Evolutionary conservation across 805 yeast species (phyloP).

Genomic region (Zygosaccharomyces pseudorouxii): DNA sequence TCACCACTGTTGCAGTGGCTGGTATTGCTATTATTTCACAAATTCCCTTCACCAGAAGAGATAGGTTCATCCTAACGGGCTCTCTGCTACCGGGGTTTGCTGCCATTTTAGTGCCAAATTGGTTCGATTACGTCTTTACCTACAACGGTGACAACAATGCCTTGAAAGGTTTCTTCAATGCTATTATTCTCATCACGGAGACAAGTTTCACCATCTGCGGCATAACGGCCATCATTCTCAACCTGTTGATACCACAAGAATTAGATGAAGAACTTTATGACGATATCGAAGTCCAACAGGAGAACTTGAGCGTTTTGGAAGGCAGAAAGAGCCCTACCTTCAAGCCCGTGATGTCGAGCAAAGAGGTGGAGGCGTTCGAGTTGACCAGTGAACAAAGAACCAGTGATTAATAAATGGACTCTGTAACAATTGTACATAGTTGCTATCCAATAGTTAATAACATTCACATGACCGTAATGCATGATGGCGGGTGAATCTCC

Average conservation of each 20-base stretch:
- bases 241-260: slow-evolving; percentile 59
- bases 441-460: not conserved
- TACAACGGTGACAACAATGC: slow-evolving; percentile 57
- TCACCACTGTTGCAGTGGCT: slow-evolving; percentile 71
- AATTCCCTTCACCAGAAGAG: slow-evolving; percentile 58
- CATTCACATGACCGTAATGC: not conserved
- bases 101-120: slow-evolving; percentile 55
- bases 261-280: slow-evolving; percentile 39
- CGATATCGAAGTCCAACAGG: slow-evolving; percentile 26
- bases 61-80: slow-evolving; percentile 66
- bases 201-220: slow-evolving; percentile 72
- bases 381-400: slow-evolving; percentile 3
- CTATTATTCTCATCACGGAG: slow-evolving; percentile 64
- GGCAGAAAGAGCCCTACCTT: slow-evolving; percentile 17
- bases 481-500: not conserved
- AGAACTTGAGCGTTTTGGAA: slow-evolving; percentile 23
- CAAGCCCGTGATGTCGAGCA: slow-evolving; percentile 12
- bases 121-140: slow-evolving; percentile 63
- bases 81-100: slow-evolving; percentile 64
- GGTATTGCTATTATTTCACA: slow-evolving; percentile 62
- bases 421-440: not conserved
- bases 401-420: not conserved
- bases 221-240: slow-evolving; percentile 55
- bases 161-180: slow-evolving; percentile 59
- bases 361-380: slow-evolving; percentile 17